Evolutionary conservation across 2,329 filamentous ascomycete species (phyloP), one percentile per base, ranked within the genome.

Genomic region (Aspergillus ustus): DNA sequence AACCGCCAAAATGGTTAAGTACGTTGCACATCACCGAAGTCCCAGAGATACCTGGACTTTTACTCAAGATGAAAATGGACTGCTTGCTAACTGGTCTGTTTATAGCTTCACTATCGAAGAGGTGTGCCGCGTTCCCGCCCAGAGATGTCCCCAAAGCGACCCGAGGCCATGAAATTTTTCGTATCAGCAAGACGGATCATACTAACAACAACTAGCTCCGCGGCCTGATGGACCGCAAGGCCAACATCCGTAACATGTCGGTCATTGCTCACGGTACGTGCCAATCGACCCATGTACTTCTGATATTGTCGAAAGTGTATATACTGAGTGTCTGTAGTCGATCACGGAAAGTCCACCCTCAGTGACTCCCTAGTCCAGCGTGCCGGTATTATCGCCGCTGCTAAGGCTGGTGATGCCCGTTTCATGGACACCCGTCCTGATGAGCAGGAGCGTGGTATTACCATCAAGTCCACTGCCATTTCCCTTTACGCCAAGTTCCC

Each of bases 401-500:
- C 92, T 76, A 98, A 98, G 86, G 95, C 95, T 75, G 95, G 95
- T 83, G 92, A 96, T 81, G 89, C 90, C 72, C 91, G 95, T 83
- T 96, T 94, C 81, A 99, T 93, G 76, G 95, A 99, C 84, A 99
- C 95, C 69, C 91, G 95, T 84, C 84, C 91, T 71, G 95, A 99
- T 81, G 95, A 99, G 83, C 95, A 99, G 86, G 95, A 99, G 82
- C 93, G 95, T 90, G 93, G 95, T 89, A 97, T 99, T 78, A 99
- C 95, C 75, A 99, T 99, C 90, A 99, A 99, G 90, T 99, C 95
- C 62, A 99, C 95, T 67, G 95, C 96, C 83, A 99, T 99, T 85
- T 98, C 96, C 73, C 89, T 99, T 78, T 99, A 95, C 84, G 93
- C 92, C 78, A 85, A 89, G 75, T 88, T 99, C 70, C 82, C 86